These are phyloP conservation scores for Diutina rugosa DNA, from an alignment of 1,139 yeast genomes.

Conservation along the genomic window DNA sequence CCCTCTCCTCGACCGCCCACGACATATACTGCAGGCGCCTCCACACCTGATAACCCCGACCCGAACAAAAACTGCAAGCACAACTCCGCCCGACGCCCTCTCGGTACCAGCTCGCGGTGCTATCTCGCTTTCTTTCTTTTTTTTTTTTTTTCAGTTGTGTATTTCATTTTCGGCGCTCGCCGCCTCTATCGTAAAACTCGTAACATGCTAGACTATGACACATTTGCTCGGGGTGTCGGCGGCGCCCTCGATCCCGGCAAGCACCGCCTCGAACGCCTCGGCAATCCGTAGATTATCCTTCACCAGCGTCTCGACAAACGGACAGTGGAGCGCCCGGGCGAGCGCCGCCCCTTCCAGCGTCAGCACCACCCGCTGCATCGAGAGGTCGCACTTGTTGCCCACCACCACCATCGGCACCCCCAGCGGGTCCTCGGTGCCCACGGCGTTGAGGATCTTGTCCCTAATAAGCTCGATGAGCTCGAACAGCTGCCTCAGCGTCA, in stretches of 20 bases:
- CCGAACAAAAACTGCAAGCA: too few relatives aligned
- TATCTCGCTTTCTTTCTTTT: too few relatives aligned
- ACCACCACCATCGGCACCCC: conserved; percentile 69
- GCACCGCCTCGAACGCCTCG: conserved; percentile 50
- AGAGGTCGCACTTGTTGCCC: conserved; percentile 74
- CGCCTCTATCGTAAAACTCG: background rate
- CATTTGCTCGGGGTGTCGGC: conserved; percentile 34
- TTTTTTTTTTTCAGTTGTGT: background rate
- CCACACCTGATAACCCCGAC: too few relatives aligned
- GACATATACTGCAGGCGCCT: too few relatives aligned
- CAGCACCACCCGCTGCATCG: conserved; percentile 52
- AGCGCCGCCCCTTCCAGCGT: conserved; percentile 49
- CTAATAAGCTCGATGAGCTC: conserved; percentile 68
- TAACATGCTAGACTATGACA: conserved; percentile 13
- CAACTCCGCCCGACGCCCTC: too few relatives aligned
- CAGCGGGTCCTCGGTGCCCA: conserved; percentile 43
- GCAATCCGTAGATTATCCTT: conserved; percentile 56
- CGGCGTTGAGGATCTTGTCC: conserved; percentile 69
- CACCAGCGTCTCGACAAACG: conserved; percentile 78
- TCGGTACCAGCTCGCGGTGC: too few relatives aligned
- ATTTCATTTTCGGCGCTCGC: background rate
- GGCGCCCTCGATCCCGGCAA: conserved; percentile 57
- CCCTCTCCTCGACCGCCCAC: too few relatives aligned
- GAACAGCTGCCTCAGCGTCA: conserved; percentile 67
- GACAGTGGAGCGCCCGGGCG: conserved; percentile 50